Base-by-base conservation (phyloP, 768 basidiomycete genomes). In the Chalciporus pseudorubinellus region DNA sequence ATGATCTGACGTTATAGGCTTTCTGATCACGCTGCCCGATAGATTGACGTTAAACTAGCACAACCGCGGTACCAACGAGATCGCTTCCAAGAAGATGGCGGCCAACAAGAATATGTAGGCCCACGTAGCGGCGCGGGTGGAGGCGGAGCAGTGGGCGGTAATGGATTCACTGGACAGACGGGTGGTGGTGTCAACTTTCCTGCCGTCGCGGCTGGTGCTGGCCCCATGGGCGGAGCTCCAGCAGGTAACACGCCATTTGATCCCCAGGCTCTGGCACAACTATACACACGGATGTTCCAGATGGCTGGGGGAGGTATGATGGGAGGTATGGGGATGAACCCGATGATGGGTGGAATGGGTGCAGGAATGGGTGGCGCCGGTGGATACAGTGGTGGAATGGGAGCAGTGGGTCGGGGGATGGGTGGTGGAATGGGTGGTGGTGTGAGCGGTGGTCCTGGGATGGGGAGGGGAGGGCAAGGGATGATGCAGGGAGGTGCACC, bases 1-100 rank as follows among this genome's bases (percentile, higher is more conserved):
- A 33, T 44, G n/a, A 18, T 14, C 20, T 33, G 10, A 41, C 8
- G 36, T 22, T 2, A 2, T 12, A 4, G 7, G 8, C 16, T 42
- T 3, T 26, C 33, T 60, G 42, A 59, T 28, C 26, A 39, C 9
- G 24, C 31, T 44, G 21, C 12, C 9, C 19, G 36, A 7, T 53
- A 98, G 95, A 95, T 99, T 60, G 97, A 98, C 65, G 94, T 98
- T 41, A 98, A 98, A 71, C 80, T 93, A 41, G 97, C 95, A 1
- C 94, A 97, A 67, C 94, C 95, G 3, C 82, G 93, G 40, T 87
- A 84, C 62, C 87, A 89, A 62, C 81, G 88, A 31, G 84, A 90
- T 67, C 77, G 79, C 63, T 73, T 76, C 50, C 80, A 81, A 60
- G 80, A 82, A 58, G 73, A 70, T 36, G 63, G 68, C 33, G 54